Evolutionary conservation across 805 yeast genomes (phyloP), one percentile per base, ranked within the genome.

Genomic region (Metschnikowia anglica): DNA sequence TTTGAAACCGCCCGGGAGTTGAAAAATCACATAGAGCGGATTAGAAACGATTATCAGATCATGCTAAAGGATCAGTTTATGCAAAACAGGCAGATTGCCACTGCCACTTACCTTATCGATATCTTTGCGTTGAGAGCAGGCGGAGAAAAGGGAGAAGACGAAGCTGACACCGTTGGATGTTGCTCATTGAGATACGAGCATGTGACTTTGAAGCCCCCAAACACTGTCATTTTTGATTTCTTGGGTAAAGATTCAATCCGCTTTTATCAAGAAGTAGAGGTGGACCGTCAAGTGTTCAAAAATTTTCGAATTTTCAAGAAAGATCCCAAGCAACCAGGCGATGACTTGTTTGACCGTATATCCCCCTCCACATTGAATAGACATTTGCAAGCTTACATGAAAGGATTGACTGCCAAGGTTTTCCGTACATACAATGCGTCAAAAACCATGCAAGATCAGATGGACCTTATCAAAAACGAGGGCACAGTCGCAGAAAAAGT

Each of bases 361-460:
- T 91, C 85, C 55, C 97, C 97, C 6, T 66, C 85, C 1, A 68
- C 84, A 27, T 73, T 90, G 58, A 90, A 90, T 71, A 86, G 83
- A 62, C 90, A 88, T 61, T 77, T 90, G 58, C 97, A 89, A 59
- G 81, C 77, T 46, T 89, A 90, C 64, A 84, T 90, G 93, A 81
- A 85, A 18, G 98, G 98, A 0, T 73, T 90, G 51, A 89, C 97
- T 0, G 98, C 98, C 4, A 90, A 90, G 64, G 97, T 90, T 16
- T 91, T 90, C 74, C 95, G 98, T 81, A 90, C 98, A 0, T 90
- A 87, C 60, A 90, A 90, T 67, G 98, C 98, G 0, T 87, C 97
- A 1, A 86, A 87, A 62, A 89, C 97, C 2, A 91, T 90, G 97
- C 97, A 90, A 63, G 95, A 90, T 57, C 96, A 88, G 61, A 65